Conservation (phyloP, 768 basidiomycete species). For the Rhizopogon vinicolor region DNA sequence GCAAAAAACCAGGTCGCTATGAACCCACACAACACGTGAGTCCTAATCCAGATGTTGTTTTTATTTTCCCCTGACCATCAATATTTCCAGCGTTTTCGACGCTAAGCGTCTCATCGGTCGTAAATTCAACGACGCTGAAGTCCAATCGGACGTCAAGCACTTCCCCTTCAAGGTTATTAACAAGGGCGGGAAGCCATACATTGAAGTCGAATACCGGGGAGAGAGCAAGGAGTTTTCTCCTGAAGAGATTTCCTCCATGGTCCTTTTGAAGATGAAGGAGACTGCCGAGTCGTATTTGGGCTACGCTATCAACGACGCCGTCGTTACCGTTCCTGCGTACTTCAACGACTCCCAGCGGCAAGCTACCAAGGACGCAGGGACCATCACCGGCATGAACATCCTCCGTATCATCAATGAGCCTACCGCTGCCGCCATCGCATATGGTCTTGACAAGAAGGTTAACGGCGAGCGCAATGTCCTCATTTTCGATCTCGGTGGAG, state of each 20-base stretch:
- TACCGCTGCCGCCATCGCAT: conserved; percentile 96
- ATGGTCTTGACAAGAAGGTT: conserved; percentile 96
- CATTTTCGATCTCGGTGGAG: conserved; percentile 98
- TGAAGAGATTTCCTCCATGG: conserved; percentile 98
- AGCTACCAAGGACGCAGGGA: conserved; percentile 97
- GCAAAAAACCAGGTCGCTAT: conserved; percentile 98
- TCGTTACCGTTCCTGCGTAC: conserved; percentile 95
- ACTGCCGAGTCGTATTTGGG: conserved; percentile 96
- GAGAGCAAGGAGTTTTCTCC: conserved; percentile 95
- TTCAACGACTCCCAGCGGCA: conserved; percentile 99
- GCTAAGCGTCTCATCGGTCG: conserved; percentile 98
- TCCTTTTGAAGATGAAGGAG: conserved; percentile 98
- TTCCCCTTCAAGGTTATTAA: conserved; percentile 92
- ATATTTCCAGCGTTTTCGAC: conserved; percentile 75
- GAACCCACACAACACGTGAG: conserved; percentile 91
- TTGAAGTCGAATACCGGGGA: conserved; percentile 87
- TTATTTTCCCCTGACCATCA: conserved; percentile 6
- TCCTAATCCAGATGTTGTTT: not conserved
- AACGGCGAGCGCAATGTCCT: conserved; percentile 89
- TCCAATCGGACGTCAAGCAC: conserved; percentile 81
- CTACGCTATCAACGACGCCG: conserved; percentile 77
- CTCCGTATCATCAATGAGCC: conserved; percentile 99
- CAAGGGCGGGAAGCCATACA: conserved; percentile 85
- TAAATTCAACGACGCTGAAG: conserved; percentile 82
- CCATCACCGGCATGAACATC: conserved; percentile 90